Conservation (phyloP, 257 asterid species). For the Linaria vulgaris region DNA sequence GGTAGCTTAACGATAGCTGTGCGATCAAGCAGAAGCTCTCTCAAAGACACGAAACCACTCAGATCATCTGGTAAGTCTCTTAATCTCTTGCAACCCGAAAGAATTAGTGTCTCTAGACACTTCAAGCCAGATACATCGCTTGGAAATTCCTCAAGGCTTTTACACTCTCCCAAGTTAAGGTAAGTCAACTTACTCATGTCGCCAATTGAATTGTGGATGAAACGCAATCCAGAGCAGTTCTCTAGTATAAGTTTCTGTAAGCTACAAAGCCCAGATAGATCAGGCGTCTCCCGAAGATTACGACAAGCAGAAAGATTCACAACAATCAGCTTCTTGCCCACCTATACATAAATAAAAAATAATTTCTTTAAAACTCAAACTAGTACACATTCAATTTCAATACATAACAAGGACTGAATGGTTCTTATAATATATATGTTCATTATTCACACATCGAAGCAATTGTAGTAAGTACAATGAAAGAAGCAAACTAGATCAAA, state of each 20-base stretch:
- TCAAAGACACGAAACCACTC: slow-evolving; percentile 27
- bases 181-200: slow-evolving; percentile 23
- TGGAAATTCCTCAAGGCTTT: slow-evolving; percentile 22
- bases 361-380: background rate
- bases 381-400: no score
- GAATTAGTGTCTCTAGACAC: slow-evolving; percentile 16
- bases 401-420: no score
- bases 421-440: no score
- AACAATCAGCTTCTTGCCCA: slow-evolving; percentile 29
- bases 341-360: slow-evolving; percentile 21
- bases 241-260: slow-evolving; percentile 34
- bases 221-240: slow-evolving; percentile 15
- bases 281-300: slow-evolving; percentile 31
- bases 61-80: slow-evolving; percentile 25
- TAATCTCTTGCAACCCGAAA: slow-evolving; percentile 24
- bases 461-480: no score
- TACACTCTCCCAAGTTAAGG: slow-evolving; percentile 18
- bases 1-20: slow-evolving; percentile 29
- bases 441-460: no score
- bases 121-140: slow-evolving; percentile 27
- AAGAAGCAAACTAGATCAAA: no score
- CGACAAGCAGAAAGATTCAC: slow-evolving; percentile 30
- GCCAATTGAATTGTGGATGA: slow-evolving; percentile 27
- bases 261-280: slow-evolving; percentile 29
- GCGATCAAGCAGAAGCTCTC: slow-evolving; percentile 30